phyloP scores from a whole-genome alignment of 2,329 filamentous ascomycete genomes.

The Emydomyces testavorans region DNA sequence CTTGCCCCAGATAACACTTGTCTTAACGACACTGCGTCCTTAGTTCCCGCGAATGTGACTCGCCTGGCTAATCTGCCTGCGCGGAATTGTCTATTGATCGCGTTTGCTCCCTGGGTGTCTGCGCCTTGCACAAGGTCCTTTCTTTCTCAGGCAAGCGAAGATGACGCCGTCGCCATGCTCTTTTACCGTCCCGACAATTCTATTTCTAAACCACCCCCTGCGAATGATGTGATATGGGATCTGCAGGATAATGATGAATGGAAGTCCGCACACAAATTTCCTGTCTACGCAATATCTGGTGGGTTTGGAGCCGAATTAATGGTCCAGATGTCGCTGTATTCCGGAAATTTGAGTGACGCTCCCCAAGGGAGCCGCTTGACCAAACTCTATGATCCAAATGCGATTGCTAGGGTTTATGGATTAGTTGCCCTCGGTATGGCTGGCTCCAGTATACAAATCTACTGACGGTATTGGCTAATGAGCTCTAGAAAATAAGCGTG shows the following conservation, averaged over 20 bases:
- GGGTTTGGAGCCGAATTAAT: conserved; percentile 57
- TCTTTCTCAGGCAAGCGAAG: conserved; percentile 50
- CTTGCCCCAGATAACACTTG: conserved; percentile 51
- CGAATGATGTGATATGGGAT: conserved; percentile 56
- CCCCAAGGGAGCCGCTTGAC: conserved; percentile 24
- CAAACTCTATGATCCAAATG: conserved; percentile 28
- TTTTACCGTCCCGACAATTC: conserved; percentile 42
- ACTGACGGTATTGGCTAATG: neutral
- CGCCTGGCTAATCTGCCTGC: conserved; percentile 55
- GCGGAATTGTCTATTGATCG: conserved; percentile 60
- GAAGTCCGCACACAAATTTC: conserved; percentile 59
- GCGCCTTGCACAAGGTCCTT: conserved; percentile 62
- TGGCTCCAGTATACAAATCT: conserved; percentile 1
- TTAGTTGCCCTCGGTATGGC: conserved; percentile 37
- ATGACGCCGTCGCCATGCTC: conserved; percentile 49
- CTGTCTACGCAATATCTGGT: conserved; percentile 71
- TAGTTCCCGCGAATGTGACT: conserved; percentile 65
- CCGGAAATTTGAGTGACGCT: conserved; percentile 53
- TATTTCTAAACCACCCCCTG: conserved; percentile 52
- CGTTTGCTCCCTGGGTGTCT: conserved; percentile 76
- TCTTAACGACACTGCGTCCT: conserved; percentile 48
- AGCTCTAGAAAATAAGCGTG: conserved; percentile 10
- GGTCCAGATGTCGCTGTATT: conserved; percentile 61
- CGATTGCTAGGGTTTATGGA: conserved; percentile 43
- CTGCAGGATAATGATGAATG: conserved; percentile 59